Percentiles rank a stretch among this genome's conserved stretches.
Evolutionary conservation across 345 rosid species (phyloP).

Genomic region (Cardamine chenopodiifolia): DNA sequence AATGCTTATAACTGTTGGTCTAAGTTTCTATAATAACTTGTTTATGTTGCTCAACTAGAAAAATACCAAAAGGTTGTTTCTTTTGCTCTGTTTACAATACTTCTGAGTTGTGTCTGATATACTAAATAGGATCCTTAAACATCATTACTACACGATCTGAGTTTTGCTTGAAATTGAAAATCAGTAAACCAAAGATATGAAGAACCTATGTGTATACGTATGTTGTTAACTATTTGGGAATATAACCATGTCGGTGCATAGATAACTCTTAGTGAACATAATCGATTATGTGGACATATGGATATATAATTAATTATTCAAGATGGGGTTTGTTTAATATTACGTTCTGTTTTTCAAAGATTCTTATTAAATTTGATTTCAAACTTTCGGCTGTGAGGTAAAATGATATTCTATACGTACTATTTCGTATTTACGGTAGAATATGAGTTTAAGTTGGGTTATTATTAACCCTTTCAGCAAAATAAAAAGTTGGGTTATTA

Average conservation of each 20-base stretch:
- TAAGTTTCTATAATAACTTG: not conserved
- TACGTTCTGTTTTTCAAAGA: not conserved
- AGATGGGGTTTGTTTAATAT: not conserved
- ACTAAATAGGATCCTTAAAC: not conserved
- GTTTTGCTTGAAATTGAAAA: not conserved
- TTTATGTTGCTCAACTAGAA: not conserved
- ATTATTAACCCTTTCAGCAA: too few species aligned
- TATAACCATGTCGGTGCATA: not conserved
- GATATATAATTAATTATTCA: not conserved
- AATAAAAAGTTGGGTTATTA: too few species aligned
- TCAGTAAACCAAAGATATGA: not conserved
- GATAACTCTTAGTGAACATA: not conserved
- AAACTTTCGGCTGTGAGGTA: not conserved
- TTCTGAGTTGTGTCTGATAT: not conserved
- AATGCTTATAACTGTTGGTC: not conserved
- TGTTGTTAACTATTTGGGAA: not conserved
- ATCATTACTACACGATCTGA: not conserved
- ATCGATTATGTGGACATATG: too few species aligned
- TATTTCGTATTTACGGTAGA: not conserved
- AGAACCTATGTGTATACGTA: not conserved
- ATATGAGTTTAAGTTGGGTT: not conserved
- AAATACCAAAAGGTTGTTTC: not conserved
- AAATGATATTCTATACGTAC: not conserved
- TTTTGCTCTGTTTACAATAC: not conserved
- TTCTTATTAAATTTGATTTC: not conserved